A percentile compares a stretch with the other conserved stretches of the same genome.
phyloP scores from a whole-genome alignment of 129 eudicot genomes.

The Helianthus tuberosus region DNA sequence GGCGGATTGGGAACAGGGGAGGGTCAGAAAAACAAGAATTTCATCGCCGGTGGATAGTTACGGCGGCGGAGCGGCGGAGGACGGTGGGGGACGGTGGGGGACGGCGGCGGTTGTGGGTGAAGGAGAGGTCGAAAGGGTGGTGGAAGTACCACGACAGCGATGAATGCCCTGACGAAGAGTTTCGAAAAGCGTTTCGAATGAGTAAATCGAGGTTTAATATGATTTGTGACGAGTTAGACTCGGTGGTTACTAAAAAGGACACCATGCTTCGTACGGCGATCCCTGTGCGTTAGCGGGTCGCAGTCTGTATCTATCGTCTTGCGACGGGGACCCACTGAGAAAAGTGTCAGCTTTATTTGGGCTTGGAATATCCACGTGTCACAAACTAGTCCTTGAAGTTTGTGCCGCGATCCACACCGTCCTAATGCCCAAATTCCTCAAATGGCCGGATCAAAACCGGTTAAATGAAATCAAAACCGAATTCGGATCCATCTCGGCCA shows the following conservation, averaged over 20 bases:
- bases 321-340: constrained; percentile 86
- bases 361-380: constrained; percentile 77
- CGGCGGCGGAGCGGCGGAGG: constrained; percentile 15
- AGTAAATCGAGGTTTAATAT: constrained; percentile 56
- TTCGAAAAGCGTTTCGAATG: constrained; percentile 60
- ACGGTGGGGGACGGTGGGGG: constrained; percentile 28
- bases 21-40: constrained; percentile 17
- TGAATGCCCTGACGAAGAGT: constrained; percentile 63
- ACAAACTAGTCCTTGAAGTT: constrained; percentile 75
- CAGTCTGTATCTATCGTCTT: constrained; percentile 67
- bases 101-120: constrained; percentile 76
- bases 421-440: constrained; percentile 65
- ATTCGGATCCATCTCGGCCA: constrained; percentile 53
- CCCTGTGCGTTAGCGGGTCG: constrained; percentile 75
- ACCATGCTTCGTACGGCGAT: constrained; percentile 69
- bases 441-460: constrained; percentile 61
- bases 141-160: constrained; percentile 62
- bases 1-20: constrained; percentile 22
- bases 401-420: constrained; percentile 57
- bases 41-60: constrained; percentile 4
- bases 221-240: constrained; percentile 64
- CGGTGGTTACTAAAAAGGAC: constrained; percentile 61
- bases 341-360: constrained; percentile 68
- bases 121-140: constrained; percentile 78
- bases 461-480: constrained; percentile 34